Evolutionary conservation across 2,329 filamentous ascomycete genomes (phyloP).

Genomic region (Alternaria burnsii): DNA sequence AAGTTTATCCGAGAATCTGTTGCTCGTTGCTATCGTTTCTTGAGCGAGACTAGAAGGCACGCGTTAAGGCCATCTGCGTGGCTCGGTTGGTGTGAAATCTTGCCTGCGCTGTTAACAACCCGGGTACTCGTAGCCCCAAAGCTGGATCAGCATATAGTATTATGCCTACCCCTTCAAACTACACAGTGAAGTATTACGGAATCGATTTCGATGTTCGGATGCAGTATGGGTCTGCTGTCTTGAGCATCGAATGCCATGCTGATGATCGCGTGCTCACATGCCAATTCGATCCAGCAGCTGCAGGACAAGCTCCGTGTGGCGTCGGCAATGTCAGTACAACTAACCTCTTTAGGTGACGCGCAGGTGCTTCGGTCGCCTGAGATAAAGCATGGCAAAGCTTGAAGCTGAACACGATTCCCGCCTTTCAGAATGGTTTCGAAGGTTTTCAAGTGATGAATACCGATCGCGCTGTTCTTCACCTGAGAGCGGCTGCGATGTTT

Average conservation of each 20-base stretch:
- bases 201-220: background rate
- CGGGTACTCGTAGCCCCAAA: background rate
- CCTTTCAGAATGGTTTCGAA: background rate
- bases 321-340: conserved; percentile 4
- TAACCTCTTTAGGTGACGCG: conserved; percentile 2
- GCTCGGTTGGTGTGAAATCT: background rate
- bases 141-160: background rate
- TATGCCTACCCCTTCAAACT: background rate
- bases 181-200: background rate
- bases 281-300: background rate
- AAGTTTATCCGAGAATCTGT: background rate
- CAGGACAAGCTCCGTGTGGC: conserved; percentile 10
- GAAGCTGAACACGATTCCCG: background rate
- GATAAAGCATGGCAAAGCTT: conserved; percentile 24
- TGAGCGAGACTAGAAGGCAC: background rate
- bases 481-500: background rate
- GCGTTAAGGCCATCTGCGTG: background rate
- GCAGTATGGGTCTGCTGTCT: background rate
- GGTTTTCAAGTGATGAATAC: background rate
- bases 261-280: background rate
- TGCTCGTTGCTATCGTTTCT: background rate
- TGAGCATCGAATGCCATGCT: background rate
- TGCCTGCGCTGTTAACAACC: background rate
- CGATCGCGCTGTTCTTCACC: background rate
- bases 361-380: conserved; percentile 7